Base-by-base conservation (phyloP, 495 filamentous ascomycete genomes). In the Trichoderma asperelloides region DNA sequence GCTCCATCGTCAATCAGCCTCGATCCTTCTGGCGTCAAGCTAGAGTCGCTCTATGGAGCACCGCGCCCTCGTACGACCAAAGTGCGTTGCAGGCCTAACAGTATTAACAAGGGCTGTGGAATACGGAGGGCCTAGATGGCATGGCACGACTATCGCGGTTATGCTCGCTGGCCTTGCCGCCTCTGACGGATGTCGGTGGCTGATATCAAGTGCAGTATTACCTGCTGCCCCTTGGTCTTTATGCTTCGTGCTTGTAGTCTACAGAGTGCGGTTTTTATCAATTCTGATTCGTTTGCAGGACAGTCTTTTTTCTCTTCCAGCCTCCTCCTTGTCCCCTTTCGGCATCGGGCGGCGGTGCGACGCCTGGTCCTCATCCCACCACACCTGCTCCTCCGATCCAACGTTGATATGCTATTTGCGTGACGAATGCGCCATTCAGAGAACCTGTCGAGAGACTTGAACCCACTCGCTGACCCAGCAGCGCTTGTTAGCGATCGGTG, bases 21-120 rank as follows among this genome's bases (percentile, higher is more conserved):
- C 55, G 55, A 60, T 60, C 55, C 55, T 60, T 30, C 55, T 60
- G 55, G 55, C 55, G 55, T 27, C 55, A 30, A 30, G 55, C 55
- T 60, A 60, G 16, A 60, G 55, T 27, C 55, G 9, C 25, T 60
- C 6, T 3, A 30, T 30, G 27, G 23, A 60, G 55, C 25, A 60
- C 23, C 55, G 7, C 49, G 16, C 15, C 23, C 23, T 8, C 55
- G 23, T 30, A 60, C 25, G 55, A 30, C 55, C n/a, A 15, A 15
- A n/a, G 5, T 47, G 13, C 43, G 6, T n/a, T n/a, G 47, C 47
- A 2, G 18, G 47, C 47, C 18, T 51, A 9, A 25, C 47, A 51
- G 43, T 47, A 47, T 47, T 16, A 47, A 47, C 7, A 18, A 47
- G 18, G 47, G 18, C 16, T 23, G 16, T 18, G 47, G 18, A n/a